Evolutionary conservation across 129 eudicot genomes (phyloP), one percentile per base, ranked within the genome.

Genomic region (Flaveria brownii): DNA sequence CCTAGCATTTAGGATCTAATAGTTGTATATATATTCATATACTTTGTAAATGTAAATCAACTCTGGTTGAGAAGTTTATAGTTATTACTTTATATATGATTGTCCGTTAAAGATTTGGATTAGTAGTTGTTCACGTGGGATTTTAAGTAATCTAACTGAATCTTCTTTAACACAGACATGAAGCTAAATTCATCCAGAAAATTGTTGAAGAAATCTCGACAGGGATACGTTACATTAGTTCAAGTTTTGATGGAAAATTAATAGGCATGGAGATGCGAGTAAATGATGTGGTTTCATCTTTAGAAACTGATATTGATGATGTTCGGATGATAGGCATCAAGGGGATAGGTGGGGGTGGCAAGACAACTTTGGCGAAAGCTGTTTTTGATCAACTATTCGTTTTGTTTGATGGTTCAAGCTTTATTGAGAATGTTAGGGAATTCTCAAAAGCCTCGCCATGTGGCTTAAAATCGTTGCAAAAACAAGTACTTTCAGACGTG

Each of bases 301-400:
- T 70, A 25, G 16, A 28, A 71, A 17, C n/a, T 0, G n/a, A 45
- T 52, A 2, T 51, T 9, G 47, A 52, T 52, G 76, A 71, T 28
- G 76, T 71, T n/a, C 76, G 76, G 17, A 26, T 71, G 49, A 71
- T 52, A 71, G 76, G 76, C n/a, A 71, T 71, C 64, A 71, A 71
- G 64, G 76, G 76, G 46, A 71, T 71, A n/a, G 76, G 76, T 16
- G 65, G 76, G 5, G 49, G 3, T 71, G 76, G 76, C 11, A 71
- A 71, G 50, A 71, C 76, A 30, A 51, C 76, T 71, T 26, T 36
- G 33, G 76, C 76, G 0, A 71, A 64, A 17, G 65, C n/a, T 71
- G 49, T 71, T 30, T 71, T 51, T 71, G 76, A 71, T 71, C 64
- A 16, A 0, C 33, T 71, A 52, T 71, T 30, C 41, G 0, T 11